Base-by-base conservation (phyloP, 371 early-diverging fungal species). In the Mucor saturninus region DNA sequence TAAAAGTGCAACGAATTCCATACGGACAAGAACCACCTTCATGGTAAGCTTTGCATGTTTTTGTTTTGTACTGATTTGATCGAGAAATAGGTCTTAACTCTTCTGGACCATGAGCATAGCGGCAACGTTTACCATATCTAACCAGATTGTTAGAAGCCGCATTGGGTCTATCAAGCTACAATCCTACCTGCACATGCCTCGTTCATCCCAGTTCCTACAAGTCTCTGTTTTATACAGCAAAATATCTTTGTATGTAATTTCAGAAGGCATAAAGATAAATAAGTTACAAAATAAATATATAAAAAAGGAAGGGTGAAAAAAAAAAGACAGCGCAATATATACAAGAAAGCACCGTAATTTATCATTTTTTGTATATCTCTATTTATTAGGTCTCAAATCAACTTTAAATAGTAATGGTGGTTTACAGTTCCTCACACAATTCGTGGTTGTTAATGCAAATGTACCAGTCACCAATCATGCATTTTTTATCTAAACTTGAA, bases 181-280 rank as follows among this genome's bases (percentile, higher is more conserved):
- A 35, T 35, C 35, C 55, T 81, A 84, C 83, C 87, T 87, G 82
- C 98, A 98, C 15, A 72, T 63, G 4, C 93, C 92, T 5, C 83
- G 89, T 54, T 92, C 92, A 72, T 87, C 87, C 76, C 86, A 91
- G 30, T 90, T 89, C 54, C 93, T 80, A 71, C 98, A 97, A 39
- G 93, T 81, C 79, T 97, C 98, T 8, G 98, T 97, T 76, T 96
- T 96, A 83, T 94, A 97, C 9, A 97, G 79, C 52, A 80, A 77
- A 29, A 80, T 67, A 58, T 88, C 88, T 59, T 91, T 89, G 40
- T 74, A 38, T 49, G 46, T 55, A 5, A 55, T 49, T 8, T 62
- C 39, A 39, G 55, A 55, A 30, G 55, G 32, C 62, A 62, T 62
- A 5, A 46, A 21, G 48, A 46, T 6, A 21, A 46, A 46, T 43